These are phyloP conservation scores for Cercospora sp. DNA, from an alignment of 2,329 filamentous ascomycete genomes.

Conservation along the genomic window DNA sequence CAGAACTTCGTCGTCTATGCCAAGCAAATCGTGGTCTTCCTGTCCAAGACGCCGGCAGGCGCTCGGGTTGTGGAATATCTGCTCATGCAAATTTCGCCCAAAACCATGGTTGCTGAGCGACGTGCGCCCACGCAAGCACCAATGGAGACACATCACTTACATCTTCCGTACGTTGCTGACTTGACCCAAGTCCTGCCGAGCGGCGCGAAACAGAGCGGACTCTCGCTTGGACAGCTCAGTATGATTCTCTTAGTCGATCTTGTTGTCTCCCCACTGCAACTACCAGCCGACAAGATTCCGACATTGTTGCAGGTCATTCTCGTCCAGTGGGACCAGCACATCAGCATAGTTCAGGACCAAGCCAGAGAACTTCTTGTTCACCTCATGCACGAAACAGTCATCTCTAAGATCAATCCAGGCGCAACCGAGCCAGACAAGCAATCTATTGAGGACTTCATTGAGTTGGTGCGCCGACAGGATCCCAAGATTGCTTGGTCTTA, in stretches of 20 bases:
- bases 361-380: slow-evolving; percentile 97
- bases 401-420: slow-evolving; percentile 74
- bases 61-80: slow-evolving; percentile 94
- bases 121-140: slow-evolving; percentile 67
- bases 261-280: slow-evolving; percentile 86
- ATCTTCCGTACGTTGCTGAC: slow-evolving; percentile 80
- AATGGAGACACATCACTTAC: slow-evolving; percentile 68
- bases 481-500: slow-evolving; percentile 88
- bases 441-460: slow-evolving; percentile 83
- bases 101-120: slow-evolving; percentile 96
- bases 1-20: slow-evolving; percentile 98
- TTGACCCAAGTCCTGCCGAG: slow-evolving; percentile 75
- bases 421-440: slow-evolving; percentile 65
- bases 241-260: slow-evolving; percentile 92
- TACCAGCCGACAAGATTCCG: slow-evolving; percentile 77
- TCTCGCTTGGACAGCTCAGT: slow-evolving; percentile 89
- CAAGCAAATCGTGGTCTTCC: slow-evolving; percentile 95
- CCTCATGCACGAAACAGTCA: slow-evolving; percentile 91
- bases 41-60: slow-evolving; percentile 81
- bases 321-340: slow-evolving; percentile 97
- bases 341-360: slow-evolving; percentile 90
- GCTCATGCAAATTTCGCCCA: slow-evolving; percentile 84
- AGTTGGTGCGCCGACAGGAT: slow-evolving; percentile 82
- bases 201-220: slow-evolving; percentile 80
- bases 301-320: slow-evolving; percentile 87